Evolutionary conservation across 1,139 yeast species (phyloP).

Genomic region (Kodamaea sp.): DNA sequence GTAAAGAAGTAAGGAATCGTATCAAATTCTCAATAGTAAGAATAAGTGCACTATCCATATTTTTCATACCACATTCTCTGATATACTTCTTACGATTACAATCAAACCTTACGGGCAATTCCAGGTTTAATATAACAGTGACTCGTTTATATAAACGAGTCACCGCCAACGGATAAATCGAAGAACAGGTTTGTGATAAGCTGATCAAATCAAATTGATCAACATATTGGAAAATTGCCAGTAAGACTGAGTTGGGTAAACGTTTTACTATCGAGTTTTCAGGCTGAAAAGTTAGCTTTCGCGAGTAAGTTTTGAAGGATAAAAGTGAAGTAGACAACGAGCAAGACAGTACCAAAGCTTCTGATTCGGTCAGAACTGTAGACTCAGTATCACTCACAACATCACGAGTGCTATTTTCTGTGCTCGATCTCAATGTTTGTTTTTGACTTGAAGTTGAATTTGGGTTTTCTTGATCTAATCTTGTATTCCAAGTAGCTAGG

Average conservation of each 20-base stretch:
- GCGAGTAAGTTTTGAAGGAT: not conserved
- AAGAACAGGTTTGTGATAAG: slow-evolving; percentile 23
- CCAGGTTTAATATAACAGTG: slow-evolving; percentile 30
- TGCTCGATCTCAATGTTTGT: too few relatives aligned
- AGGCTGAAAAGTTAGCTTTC: slow-evolving; percentile 5
- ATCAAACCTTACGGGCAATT: slow-evolving; percentile 20
- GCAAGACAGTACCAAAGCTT: too few relatives aligned
- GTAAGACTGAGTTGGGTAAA: slow-evolving; percentile 16
- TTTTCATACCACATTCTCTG: slow-evolving; percentile 28
- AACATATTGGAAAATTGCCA: slow-evolving; percentile 19
- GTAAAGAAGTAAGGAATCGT: slow-evolving; percentile 20
- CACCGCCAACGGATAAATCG: slow-evolving; percentile 22
- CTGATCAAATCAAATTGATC: slow-evolving; percentile 32
- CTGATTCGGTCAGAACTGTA: too few relatives aligned
- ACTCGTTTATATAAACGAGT: slow-evolving; percentile 30
- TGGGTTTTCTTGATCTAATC: not conserved
- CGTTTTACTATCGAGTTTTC: slow-evolving; percentile 7
- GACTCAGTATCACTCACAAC: too few relatives aligned
- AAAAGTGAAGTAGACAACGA: too few relatives aligned
- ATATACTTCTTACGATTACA: slow-evolving; percentile 22
- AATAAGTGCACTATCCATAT: slow-evolving; percentile 33
- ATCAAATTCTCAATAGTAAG: slow-evolving; percentile 18
- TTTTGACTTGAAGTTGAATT: too few relatives aligned
- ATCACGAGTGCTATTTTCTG: too few relatives aligned
- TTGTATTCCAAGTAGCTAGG: not conserved